Base-by-base conservation (phyloP, 805 yeast species). In the Blastobotrys attinorum region DNA sequence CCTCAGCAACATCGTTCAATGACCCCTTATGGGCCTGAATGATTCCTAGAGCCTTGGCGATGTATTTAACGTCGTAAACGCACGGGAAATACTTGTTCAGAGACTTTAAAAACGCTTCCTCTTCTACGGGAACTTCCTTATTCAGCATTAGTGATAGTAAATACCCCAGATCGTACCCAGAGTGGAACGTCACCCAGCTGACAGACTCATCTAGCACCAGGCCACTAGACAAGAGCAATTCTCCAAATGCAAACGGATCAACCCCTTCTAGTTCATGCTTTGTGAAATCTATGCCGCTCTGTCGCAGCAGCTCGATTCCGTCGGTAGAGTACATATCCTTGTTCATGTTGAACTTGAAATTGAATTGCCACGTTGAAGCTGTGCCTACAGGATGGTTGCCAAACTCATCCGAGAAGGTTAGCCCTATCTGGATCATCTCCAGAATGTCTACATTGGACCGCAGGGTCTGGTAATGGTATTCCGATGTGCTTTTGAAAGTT, bases 131-230 rank as follows among this genome's bases (percentile, higher is more conserved):
- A 72, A 90, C 82, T 39, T 71, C 65, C 40, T 77, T 75, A 62
- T 86, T 85, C 54, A 81, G 77, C 58, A 90, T 69, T 51, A 87
- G 70, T 39, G 94, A 78, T 13, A 88, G 66, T 47, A 92, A 68
- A 61, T 89, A 89, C 1, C 97, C 98, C 59, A 89, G 75, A 62
- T 92, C 98, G 63, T 92, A 92, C 10, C 97, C 98, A 1, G 80
- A 81, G 61, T 92, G 97, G 65, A 83, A 92, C 48, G 95, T 82
- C 42, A 87, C 72, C 98, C 98, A 92, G 42, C 81, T 78, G 37
- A 86, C 76, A 29, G 74, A 65, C 22, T 72, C 71, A 53, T 85
- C 80, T 54, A 92, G 67, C 31, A 89, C 75, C 50, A 92, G 68
- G 0, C 98, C 98, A 39, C 95, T 83, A 46, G 85, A 86, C 47